Base-by-base conservation (phyloP, 495 filamentous ascomycete species). In the Daldinia vernicosa region DNA sequence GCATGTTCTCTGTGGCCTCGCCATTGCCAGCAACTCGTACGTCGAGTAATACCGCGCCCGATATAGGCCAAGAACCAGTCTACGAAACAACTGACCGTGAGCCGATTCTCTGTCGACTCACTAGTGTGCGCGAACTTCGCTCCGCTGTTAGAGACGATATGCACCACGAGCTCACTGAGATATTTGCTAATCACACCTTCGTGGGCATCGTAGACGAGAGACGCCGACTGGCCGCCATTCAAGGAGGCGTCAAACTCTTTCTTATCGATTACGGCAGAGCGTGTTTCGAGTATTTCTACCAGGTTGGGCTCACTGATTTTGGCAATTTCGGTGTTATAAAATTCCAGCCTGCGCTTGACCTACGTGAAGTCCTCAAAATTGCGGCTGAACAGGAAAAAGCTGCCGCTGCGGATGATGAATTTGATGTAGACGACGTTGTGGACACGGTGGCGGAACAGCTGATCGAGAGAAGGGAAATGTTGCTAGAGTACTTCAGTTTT, bases 271-370 rank as follows among this genome's bases (percentile, higher is more conserved):
- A 98, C 77, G 95, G 93, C 15, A 89, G 93, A 74, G 83, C 93
- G 14, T 91, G 89, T 78, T 90, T 88, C 63, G 96, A 98, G 75
- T 94, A 95, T 80, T 97, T 99, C 81, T 98, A 99, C 81, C 96
- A 99, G 80, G 82, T 98, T 51, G 96, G 94, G 2, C 86, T 99
- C 47, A 97, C 95, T 0, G 93, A 98, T 76, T 99, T 98, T 78
- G 93, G 91, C 1, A 98, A 98, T 75, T 98, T 97, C 77, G 96
- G 96, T 15, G 75, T 83, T 56, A 97, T 98, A 72, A 86, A 84
- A 8, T 92, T 98, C 63, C 87, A 90, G 56, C 92, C 94, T 1
- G 84, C 93, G 1, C 86, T 97, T 0, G 84, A 88, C 58, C 80
- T 98, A 9, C 78, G 83, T 14, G 89, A 92, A 57, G 79, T 98